These are phyloP conservation scores for Priceomyces carsonii DNA, from an alignment of 805 yeast genomes.

Conservation along the genomic window DNA sequence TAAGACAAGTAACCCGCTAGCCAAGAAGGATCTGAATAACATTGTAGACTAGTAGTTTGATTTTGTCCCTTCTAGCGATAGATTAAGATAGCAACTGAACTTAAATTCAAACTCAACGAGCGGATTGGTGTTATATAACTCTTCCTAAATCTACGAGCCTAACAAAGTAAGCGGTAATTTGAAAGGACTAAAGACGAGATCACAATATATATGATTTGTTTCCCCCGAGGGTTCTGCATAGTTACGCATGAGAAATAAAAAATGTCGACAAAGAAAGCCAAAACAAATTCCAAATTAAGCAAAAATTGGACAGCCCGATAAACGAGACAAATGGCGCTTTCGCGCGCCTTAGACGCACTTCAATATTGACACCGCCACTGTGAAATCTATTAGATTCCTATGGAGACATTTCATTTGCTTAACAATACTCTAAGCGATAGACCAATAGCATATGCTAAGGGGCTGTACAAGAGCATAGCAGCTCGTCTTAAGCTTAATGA, in stretches of 20 bases:
- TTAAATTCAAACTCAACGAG: too few relatives aligned
- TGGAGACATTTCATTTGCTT: too few relatives aligned
- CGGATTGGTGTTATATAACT: neutral
- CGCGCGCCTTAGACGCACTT: constrained; percentile 3
- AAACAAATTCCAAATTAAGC: constrained; percentile 1
- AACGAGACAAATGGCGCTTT: neutral
- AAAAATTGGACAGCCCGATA: constrained; percentile 1
- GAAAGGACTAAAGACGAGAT: neutral
- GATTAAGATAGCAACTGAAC: too few relatives aligned
- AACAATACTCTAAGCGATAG: too few relatives aligned
- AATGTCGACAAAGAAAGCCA: constrained; percentile 1
- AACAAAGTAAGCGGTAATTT: neutral
- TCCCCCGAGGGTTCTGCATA: neutral
- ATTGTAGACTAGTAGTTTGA: too few relatives aligned
- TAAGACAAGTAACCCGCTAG: constrained; percentile 24
- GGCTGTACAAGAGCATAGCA: too few relatives aligned
- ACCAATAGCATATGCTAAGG: too few relatives aligned
- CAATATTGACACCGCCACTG: neutral
- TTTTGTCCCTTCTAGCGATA: too few relatives aligned
- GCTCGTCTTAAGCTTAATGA: too few relatives aligned
- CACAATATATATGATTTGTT: constrained; percentile 1
- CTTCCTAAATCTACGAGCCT: constrained; percentile 1
- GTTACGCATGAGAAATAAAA: neutral
- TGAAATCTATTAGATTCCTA: neutral
- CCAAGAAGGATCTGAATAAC: constrained; percentile 34